These are phyloP conservation scores for Neonectria sp. DNA, from an alignment of 2,329 filamentous ascomycete species.

Conservation along the genomic window DNA sequence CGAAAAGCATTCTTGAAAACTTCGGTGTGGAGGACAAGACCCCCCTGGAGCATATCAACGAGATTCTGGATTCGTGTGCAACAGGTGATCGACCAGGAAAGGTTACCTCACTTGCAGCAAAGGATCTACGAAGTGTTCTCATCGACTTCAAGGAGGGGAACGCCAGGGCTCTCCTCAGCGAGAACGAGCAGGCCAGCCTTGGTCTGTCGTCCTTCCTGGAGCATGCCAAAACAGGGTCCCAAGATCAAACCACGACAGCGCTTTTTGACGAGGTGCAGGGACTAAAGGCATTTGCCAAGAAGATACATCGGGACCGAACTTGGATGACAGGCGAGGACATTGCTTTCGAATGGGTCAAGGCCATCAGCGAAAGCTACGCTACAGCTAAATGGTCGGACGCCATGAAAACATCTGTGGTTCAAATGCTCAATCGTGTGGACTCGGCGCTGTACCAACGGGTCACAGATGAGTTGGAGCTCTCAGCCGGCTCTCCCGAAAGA, in stretches of 20 bases:
- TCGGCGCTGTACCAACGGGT: slow-evolving; percentile 65
- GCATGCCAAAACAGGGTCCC: slow-evolving; percentile 70
- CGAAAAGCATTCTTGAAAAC: slow-evolving; percentile 69
- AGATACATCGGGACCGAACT: slow-evolving; percentile 57
- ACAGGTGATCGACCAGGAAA: slow-evolving; percentile 66
- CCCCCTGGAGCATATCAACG: slow-evolving; percentile 61
- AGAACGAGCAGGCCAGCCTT: slow-evolving; percentile 66
- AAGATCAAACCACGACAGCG: slow-evolving; percentile 63
- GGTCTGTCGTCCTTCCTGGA: slow-evolving; percentile 75
- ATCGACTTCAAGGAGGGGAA: slow-evolving; percentile 67
- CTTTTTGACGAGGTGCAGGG: slow-evolving; percentile 68
- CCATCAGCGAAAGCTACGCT: slow-evolving; percentile 66
- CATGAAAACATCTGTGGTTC: slow-evolving; percentile 70
- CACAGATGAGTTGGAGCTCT: slow-evolving; percentile 57
- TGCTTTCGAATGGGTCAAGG: slow-evolving; percentile 70
- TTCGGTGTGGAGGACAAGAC: slow-evolving; percentile 67
- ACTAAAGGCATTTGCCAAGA: slow-evolving; percentile 66
- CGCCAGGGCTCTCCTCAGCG: slow-evolving; percentile 67
- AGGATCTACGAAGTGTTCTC: slow-evolving; percentile 66
- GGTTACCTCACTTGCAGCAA: slow-evolving; percentile 61
- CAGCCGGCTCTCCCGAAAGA: slow-evolving; percentile 40
- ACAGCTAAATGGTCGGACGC: slow-evolving; percentile 70
- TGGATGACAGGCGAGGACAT: slow-evolving; percentile 72
- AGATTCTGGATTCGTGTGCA: slow-evolving; percentile 67
- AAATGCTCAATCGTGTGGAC: slow-evolving; percentile 70